Evolutionary conservation across 495 filamentous ascomycete genomes (phyloP).

Genomic region (Hypomontagnella monticulosa): DNA sequence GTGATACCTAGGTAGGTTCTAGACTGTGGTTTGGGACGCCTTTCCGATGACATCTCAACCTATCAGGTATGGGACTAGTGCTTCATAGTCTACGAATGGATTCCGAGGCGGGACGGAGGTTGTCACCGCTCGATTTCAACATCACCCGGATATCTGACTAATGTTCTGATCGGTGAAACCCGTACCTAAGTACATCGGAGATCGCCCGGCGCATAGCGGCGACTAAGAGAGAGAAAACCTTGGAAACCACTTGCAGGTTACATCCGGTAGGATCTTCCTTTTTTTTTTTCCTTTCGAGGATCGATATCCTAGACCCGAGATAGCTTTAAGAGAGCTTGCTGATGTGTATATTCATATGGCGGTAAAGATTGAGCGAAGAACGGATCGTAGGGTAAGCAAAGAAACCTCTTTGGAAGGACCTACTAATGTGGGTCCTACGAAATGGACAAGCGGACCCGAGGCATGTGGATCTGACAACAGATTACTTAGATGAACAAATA

Average conservation of each 20-base stretch:
- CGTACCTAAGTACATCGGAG: not conserved
- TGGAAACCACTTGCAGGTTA: no score
- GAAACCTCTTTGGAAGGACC: no score
- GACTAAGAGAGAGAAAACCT: no score
- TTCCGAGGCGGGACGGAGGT: conserved; percentile 3
- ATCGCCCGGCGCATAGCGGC: not conserved
- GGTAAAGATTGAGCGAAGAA: no score
- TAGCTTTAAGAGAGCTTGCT: no score
- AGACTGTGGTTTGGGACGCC: not conserved
- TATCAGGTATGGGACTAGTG: not conserved
- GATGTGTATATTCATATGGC: no score
- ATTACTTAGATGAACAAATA: conserved; percentile 13
- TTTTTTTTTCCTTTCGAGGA: no score
- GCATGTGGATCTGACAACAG: not conserved
- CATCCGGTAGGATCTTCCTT: no score
- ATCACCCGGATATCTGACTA: not conserved
- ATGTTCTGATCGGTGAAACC: not conserved
- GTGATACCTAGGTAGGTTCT: not conserved
- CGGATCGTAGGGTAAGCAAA: no score
- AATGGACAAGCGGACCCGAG: not conserved
- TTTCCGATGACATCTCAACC: not conserved
- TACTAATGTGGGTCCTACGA: not conserved
- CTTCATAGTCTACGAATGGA: not conserved
- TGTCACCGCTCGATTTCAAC: not conserved
- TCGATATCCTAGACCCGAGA: no score